Base-by-base conservation (phyloP, 1,284 basidiomycete species). In the Vanrija sp. region DNA sequence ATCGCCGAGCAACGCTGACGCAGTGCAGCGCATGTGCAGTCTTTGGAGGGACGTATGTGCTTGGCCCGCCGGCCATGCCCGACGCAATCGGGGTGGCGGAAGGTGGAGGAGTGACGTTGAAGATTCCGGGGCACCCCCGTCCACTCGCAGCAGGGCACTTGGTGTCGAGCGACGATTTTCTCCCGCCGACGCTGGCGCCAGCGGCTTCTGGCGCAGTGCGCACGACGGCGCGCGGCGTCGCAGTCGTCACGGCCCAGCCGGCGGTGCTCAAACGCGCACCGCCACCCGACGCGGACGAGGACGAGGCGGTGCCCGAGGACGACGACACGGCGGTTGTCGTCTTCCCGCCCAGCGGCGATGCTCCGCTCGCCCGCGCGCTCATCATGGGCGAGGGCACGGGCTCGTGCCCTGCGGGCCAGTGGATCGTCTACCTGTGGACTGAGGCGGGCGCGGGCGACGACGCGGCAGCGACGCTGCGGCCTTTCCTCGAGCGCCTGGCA, bases 311-410 rank as follows among this genome's bases (percentile, higher is more conserved):
- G n/a, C 48, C 49, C 6, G 61, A 63, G 25, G 62, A 73, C 8
- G 73, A 85, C 19, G 89, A 92, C 66, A 87, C 86, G 9, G 83
- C 84, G 1, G 72, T 95, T 3, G 65, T 94, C 9, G 81, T 96
- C 5, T 92, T 96, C 61, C 91, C 93, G 0, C 92, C 94, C 0
- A 78, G 76, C 0, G 81, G 80, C 1, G 65, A 85, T 3, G 54
- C 69, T 0, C 75, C 72, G 1, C 73, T 86, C 1, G 89, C 86
- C 2, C 84, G 85, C 45, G 85, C 81, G 0, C 75, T 94, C 46
- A 76, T 90, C 47, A 86, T 87, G 39, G 95, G 94, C 7, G 84
- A 89, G 66, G 87, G 85, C 9, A 91, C 88, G 1, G 83, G 94
- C 75, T 87, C 88, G 8, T 84, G 89, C 51, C 95, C 95, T 0